Evolutionary conservation across 2,329 filamentous ascomycete species (phyloP).

Genomic region (Ustulina deusta): DNA sequence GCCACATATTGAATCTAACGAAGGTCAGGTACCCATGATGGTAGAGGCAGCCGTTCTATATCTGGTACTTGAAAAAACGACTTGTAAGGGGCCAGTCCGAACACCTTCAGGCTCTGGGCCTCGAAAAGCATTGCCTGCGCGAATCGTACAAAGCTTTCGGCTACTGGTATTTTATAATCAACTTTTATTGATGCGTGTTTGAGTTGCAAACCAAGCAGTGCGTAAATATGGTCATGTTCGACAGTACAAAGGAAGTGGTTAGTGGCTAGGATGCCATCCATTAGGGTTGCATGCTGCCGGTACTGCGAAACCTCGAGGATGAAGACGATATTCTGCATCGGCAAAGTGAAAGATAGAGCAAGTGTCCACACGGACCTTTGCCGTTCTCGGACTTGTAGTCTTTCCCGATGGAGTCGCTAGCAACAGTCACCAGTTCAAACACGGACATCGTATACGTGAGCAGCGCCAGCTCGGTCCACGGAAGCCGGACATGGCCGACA

Average conservation of each 20-base stretch:
- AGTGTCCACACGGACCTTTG: background rate
- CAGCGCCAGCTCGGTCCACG: constrained; percentile 18
- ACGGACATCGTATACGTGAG: constrained; percentile 13
- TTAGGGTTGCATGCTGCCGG: constrained; percentile 4
- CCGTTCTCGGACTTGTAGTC: background rate
- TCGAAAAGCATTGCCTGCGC: constrained; percentile 18
- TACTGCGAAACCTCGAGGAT: constrained; percentile 8
- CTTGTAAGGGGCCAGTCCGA: constrained; percentile 21
- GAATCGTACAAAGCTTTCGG: constrained; percentile 20
- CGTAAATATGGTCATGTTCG: constrained; percentile 25
- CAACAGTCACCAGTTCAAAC: constrained; percentile 3
- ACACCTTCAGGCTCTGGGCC: constrained; percentile 19
- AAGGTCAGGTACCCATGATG: constrained; percentile 32
- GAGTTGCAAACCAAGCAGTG: constrained; percentile 21
- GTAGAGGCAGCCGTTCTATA: constrained; percentile 8
- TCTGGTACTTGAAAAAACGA: fast-evolving
- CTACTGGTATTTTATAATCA: constrained; percentile 17
- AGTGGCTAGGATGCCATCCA: constrained; percentile 24
- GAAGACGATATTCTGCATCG: constrained; percentile 12
- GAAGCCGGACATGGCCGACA: constrained; percentile 14
- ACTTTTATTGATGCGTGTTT: background rate
- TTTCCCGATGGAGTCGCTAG: too few relatives aligned
- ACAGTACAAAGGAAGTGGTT: constrained; percentile 23
- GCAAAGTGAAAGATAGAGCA: background rate
- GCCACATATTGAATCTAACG: background rate